These are phyloP conservation scores for Sphaerosporella brunnea DNA, from an alignment of 495 filamentous ascomycete genomes.

Conservation along the genomic window DNA sequence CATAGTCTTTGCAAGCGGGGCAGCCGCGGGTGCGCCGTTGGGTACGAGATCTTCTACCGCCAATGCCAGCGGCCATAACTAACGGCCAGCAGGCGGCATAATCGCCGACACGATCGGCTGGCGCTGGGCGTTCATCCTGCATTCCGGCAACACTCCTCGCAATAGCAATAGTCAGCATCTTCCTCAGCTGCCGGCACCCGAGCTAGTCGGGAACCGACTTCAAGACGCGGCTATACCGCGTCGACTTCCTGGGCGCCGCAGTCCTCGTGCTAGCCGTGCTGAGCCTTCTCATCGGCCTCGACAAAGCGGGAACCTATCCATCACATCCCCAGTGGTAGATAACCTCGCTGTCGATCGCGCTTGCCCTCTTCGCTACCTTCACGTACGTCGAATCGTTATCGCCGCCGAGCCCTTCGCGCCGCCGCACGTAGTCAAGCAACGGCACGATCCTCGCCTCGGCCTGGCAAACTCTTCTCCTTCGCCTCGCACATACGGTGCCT, in stretches of 20 bases:
- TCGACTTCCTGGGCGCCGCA: conserved; percentile 65
- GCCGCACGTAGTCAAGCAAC: conserved; percentile 57
- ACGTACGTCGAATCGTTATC: conserved; percentile 52
- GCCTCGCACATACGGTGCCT: conserved; percentile 42
- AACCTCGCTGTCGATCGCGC: conserved; percentile 37
- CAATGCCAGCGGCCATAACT: not conserved
- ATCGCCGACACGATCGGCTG: conserved; percentile 62
- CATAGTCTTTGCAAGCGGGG: conserved; percentile 55
- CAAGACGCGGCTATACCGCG: conserved; percentile 44
- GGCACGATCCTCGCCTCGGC: conserved; percentile 49
- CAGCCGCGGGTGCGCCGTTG: conserved; percentile 53
- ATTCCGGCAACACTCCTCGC: conserved; percentile 56
- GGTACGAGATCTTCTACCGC: conserved; percentile 28
- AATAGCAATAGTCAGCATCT: conserved; percentile 42
- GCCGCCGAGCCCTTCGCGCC: conserved; percentile 66
- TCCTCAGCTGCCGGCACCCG: conserved; percentile 44
- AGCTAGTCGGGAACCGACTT: conserved; percentile 10
- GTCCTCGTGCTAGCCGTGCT: conserved; percentile 55
- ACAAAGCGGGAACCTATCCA: conserved; percentile 58
- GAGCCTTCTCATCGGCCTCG: conserved; percentile 54
- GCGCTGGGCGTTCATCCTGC: conserved; percentile 62
- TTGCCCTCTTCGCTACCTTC: conserved; percentile 49
- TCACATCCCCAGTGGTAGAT: conserved; percentile 44
- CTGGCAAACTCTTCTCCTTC: conserved; percentile 58
- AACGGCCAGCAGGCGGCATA: conserved; percentile 39